Evolutionary conservation across 73 alveolate species (phyloP).

Genomic region (Paramecium sexaurelia): DNA sequence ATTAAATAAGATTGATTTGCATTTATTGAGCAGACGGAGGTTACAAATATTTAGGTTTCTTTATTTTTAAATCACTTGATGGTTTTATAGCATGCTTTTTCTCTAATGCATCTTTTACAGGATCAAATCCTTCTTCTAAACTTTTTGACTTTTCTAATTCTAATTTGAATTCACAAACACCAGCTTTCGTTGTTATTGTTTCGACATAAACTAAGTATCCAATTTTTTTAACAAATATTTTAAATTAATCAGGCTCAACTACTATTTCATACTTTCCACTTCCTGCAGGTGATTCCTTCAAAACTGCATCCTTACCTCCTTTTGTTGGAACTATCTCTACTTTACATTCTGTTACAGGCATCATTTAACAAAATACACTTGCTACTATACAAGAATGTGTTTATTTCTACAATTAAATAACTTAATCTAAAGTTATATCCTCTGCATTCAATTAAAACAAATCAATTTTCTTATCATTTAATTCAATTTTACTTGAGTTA

Average conservation of each 20-base stretch:
- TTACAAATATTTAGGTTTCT: conserved; percentile 18
- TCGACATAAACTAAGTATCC: not conserved
- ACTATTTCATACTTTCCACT: conserved; percentile 58
- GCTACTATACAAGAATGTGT: conserved; percentile 40
- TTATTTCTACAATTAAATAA: not conserved
- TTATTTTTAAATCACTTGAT: not conserved
- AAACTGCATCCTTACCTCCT: conserved; percentile 42
- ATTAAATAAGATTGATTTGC: conserved; percentile 14
- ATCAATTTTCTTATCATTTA: not conserved
- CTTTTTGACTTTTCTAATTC: not conserved
- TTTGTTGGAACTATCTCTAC: conserved; percentile 39
- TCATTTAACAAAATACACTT: not conserved
- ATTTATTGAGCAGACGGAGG: not conserved
- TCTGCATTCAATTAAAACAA: conserved; percentile 4
- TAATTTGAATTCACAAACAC: conserved; percentile 6
- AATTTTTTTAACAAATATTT: not conserved
- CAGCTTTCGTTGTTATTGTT: not conserved
- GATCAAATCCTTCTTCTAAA: conserved; percentile 47
- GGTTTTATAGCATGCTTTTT: not conserved
- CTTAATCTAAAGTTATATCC: not conserved
- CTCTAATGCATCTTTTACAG: conserved; percentile 38
- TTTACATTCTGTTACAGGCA: not conserved
- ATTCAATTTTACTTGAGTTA: not conserved
- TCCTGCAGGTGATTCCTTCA: conserved; percentile 11
- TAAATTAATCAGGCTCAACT: conserved; percentile 30